These are phyloP conservation scores for Phlyctochytrium arcticum DNA, from an alignment of 192 early-diverging fungal species.

Conservation along the genomic window DNA sequence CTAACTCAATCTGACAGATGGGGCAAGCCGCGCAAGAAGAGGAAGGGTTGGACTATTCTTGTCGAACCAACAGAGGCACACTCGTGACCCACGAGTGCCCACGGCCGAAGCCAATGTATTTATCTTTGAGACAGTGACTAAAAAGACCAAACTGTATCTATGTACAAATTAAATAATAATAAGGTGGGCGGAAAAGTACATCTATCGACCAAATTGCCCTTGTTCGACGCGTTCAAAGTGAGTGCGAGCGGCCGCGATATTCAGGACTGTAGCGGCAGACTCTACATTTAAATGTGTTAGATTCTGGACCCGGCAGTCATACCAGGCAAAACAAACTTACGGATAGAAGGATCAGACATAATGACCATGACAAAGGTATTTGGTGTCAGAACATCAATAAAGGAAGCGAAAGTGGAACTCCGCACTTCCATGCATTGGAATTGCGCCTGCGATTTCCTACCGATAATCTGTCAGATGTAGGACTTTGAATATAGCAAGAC, in stretches of 20 bases:
- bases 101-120: not conserved
- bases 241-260: conserved; percentile 73
- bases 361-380: conserved; percentile 89
- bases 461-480: not conserved
- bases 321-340: conserved; percentile 43
- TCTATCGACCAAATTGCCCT: conserved; percentile 12
- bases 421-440: conserved; percentile 89
- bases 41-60: conserved; percentile 54
- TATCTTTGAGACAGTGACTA: not conserved
- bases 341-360: conserved; percentile 75
- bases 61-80: conserved; percentile 26
- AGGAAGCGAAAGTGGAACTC: conserved; percentile 65
- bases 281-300: conserved; percentile 46
- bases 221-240: conserved; percentile 78
- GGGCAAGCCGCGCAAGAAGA: conserved; percentile 40
- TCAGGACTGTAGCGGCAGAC: conserved; percentile 75
- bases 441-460: conserved; percentile 70
- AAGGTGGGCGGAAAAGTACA: not conserved
- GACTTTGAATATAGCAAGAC: not conserved
- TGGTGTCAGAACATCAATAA: conserved; percentile 75
- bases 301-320: not conserved
- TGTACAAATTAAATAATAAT: too few relatives aligned
- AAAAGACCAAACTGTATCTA: too few relatives aligned
- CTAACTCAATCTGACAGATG: too few relatives aligned
- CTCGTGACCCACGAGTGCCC: not conserved